Base-by-base conservation (phyloP, 2,329 filamentous ascomycete species). In the Xylariaceae sp. region DNA sequence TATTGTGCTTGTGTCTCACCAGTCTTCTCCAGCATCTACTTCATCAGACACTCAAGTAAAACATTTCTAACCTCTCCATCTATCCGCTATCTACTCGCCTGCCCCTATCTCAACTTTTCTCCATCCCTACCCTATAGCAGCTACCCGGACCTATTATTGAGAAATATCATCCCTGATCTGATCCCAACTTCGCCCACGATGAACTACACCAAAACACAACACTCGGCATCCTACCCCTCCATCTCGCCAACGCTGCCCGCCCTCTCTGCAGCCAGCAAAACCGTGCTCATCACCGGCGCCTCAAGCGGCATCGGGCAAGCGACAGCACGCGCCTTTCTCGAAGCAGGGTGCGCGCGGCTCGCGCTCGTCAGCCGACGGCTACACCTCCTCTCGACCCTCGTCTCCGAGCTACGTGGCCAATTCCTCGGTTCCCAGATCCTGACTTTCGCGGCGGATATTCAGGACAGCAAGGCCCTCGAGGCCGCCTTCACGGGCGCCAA, bases 151-250 rank as follows among this genome's bases (percentile, higher is more conserved):
- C n/a, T n/a, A n/a, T n/a, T n/a, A n/a, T n/a, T n/a, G n/a, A n/a
- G 7, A 51, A 6, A 12, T 24, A 19, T 17, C 6, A 17, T 16
- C 19, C n/a, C 6, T 2, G 3, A 33, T n/a, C 26, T 31, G 6
- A 7, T 17, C 21, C 17, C n/a, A 40, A 16, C 34, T 3, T n/a
- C 37, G n/a, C n/a, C n/a, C n/a, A 62, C 21, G 47, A 64, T 65
- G 63, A 64, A 60, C 48, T 63, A 64, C 56, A 63, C 62, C 41
- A 65, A 66, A 39, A 60, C 31, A 45, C 53, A 63, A 23, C 60
- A 64, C 55, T 55, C 45, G 4, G 53, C 49, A 17, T 50, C 57
- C 36, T 64, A 65, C 44, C 39, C 37, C 31, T 49, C 63, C 44
- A 65, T 65, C 50, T 64, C 62, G 3, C 63, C 53, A 8, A 41